These are phyloP conservation scores for Pseudogymnoascus sp. DNA, from an alignment of 2,329 filamentous ascomycete species.

Conservation along the genomic window DNA sequence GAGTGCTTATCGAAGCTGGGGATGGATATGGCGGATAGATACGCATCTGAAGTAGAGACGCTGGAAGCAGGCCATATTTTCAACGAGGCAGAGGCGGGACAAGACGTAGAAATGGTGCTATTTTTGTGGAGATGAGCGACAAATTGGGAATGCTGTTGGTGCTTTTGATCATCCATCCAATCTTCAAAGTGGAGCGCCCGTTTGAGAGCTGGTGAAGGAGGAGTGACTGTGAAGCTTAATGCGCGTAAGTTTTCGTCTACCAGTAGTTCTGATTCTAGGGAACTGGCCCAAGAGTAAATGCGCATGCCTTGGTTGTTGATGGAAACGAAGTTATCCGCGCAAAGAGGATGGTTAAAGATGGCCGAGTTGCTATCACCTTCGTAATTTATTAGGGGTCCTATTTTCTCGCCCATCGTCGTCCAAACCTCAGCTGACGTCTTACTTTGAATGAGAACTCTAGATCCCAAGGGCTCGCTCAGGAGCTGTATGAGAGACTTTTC, in stretches of 20 bases:
- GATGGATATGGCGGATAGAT: not conserved
- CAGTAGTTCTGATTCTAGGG: no score
- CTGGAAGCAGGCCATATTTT: not conserved
- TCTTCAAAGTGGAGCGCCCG: not conserved
- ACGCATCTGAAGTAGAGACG: not conserved
- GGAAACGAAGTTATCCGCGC: no score
- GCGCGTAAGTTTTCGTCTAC: no score
- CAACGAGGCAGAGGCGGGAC: not conserved
- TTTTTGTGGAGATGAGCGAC: not conserved
- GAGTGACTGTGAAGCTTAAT: no score
- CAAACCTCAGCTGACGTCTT: not conserved
- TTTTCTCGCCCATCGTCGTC: not conserved
- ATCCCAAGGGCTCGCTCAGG: no score
- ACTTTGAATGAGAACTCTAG: not conserved
- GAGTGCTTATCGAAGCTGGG: not conserved
- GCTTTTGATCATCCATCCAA: not conserved
- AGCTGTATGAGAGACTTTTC: no score
- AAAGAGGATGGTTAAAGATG: no score
- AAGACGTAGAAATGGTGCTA: not conserved
- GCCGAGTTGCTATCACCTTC: no score
- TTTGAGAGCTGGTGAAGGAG: no score
- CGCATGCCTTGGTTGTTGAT: no score
- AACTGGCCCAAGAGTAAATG: no score
- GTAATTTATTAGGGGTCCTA: no score
- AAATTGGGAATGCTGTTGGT: not conserved